Evolutionary conservation across 116 monocot species (phyloP).

Genomic region (Thalassia testudinum): DNA sequence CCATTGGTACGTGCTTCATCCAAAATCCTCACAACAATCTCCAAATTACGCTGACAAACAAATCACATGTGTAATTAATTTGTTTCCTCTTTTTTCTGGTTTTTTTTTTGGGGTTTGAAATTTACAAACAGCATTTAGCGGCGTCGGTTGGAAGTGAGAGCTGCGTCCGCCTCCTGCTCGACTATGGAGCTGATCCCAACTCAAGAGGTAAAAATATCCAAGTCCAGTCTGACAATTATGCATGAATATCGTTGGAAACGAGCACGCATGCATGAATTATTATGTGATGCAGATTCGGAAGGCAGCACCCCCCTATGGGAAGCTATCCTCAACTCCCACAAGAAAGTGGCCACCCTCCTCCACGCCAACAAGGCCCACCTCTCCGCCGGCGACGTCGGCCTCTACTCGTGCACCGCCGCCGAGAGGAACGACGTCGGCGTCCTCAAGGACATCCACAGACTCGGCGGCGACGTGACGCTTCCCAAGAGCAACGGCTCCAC

Average conservation of each 20-base stretch:
- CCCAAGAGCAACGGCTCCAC: constrained; percentile 37
- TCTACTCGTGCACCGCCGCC: constrained; percentile 56
- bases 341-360: constrained; percentile 32
- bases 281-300: constrained; percentile 34
- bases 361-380: constrained; percentile 42
- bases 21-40: too few species aligned
- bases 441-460: constrained; percentile 36
- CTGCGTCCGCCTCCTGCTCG: constrained; percentile 51
- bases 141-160: constrained; percentile 61
- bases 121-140: constrained; percentile 61
- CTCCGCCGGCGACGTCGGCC: constrained; percentile 28
- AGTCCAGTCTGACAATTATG: background rate
- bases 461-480: constrained; percentile 46
- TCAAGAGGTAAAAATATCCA: constrained; percentile 35
- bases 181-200: constrained; percentile 86
- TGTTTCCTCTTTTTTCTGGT: background rate
- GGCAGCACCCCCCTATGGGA: constrained; percentile 85
- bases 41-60: too few species aligned
- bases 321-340: constrained; percentile 54
- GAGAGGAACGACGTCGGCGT: constrained; percentile 47
- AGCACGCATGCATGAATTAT: constrained; percentile 16
- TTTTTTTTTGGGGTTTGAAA: too few species aligned
- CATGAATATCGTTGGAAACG: too few species aligned
- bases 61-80: too few species aligned
- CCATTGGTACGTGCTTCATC: constrained; percentile 34